These are phyloP conservation scores for Camelina hispida DNA, from an alignment of 345 rosid species.

Conservation along the genomic window DNA sequence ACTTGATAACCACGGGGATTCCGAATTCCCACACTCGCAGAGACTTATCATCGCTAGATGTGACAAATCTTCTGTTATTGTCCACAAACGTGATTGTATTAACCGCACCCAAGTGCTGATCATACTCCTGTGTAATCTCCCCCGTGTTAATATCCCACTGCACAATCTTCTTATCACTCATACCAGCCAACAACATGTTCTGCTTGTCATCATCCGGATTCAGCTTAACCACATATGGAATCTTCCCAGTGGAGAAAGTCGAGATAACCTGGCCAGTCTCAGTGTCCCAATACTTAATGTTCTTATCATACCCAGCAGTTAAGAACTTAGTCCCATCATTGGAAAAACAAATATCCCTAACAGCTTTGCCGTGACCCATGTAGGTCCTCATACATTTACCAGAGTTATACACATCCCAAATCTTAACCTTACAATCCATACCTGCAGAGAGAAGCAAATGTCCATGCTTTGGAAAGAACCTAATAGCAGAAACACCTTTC, in stretches of 20 bases:
- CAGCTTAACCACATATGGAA: conserved; percentile 91
- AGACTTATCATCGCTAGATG: conserved; percentile 97
- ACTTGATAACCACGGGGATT: conserved; percentile 96
- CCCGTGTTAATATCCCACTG: conserved; percentile 98
- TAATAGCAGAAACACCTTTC: conserved; percentile 82
- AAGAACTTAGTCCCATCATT: conserved; percentile 95
- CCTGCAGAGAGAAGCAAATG: conserved; percentile 99
- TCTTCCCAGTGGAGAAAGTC: conserved; percentile 85
- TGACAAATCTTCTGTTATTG: conserved; percentile 90
- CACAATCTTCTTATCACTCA: conserved; percentile 99
- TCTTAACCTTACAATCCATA: conserved; percentile 96
- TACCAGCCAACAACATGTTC: conserved; percentile 91
- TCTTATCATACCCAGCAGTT: conserved; percentile 94
- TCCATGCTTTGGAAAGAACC: conserved; percentile 94
- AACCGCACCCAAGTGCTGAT: conserved; percentile 91
- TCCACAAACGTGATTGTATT: conserved; percentile 97
- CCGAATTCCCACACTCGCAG: conserved; percentile 99
- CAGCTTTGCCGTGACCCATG: conserved; percentile 97
- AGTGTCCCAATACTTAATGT: conserved; percentile 95
- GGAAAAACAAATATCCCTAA: conserved; percentile 91
- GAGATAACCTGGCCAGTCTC: conserved; percentile 98
- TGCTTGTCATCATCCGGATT: conserved; percentile 97
- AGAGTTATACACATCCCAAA: conserved; percentile 97
- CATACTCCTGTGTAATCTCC: conserved; percentile 89
- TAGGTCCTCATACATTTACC: conserved; percentile 99